Percentiles rank a stretch among this genome's conserved stretches.
Conservation (phyloP, 495 filamentous ascomycete species). For the Sordaria brevicollis region DNA sequence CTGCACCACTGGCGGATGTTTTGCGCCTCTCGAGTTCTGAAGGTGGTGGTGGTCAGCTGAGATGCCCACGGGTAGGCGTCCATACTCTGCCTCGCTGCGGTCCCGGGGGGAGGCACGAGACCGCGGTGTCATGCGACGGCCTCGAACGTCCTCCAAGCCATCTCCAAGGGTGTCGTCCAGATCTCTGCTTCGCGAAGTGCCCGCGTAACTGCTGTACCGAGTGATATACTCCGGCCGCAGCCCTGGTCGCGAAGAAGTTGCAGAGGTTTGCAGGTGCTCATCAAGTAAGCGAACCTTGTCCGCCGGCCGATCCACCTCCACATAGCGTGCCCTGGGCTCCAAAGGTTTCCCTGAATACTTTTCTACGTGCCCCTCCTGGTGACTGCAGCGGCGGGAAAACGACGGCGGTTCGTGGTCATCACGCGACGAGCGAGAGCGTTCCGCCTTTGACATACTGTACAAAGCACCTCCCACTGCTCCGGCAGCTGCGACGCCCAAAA, state of each 20-base stretch:
- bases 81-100: slow-evolving; percentile 24
- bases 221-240: slow-evolving; percentile 25
- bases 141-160: slow-evolving; percentile 19
- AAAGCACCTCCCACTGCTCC: slow-evolving; percentile 66
- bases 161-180: slow-evolving; percentile 29
- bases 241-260: slow-evolving; percentile 10
- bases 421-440: slow-evolving; percentile 32
- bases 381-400: slow-evolving; percentile 27
- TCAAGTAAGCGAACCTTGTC: slow-evolving; percentile 21
- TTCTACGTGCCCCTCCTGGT: slow-evolving; percentile 20
- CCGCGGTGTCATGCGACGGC: slow-evolving; percentile 25
- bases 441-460: slow-evolving; percentile 57
- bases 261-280: slow-evolving; percentile 17
- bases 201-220: slow-evolving; percentile 22
- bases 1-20: slow-evolving; percentile 18
- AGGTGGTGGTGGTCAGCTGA: background rate
- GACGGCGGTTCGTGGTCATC: slow-evolving; percentile 26
- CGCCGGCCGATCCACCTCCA: slow-evolving; percentile 21
- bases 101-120: slow-evolving; percentile 17
- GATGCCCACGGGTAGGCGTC: slow-evolving; percentile 18
- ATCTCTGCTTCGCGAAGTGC: slow-evolving; percentile 26
- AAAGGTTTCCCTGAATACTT: background rate
- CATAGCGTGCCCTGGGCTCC: slow-evolving; percentile 22
- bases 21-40: slow-evolving; percentile 12
- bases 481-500: slow-evolving; percentile 63